Base-by-base conservation (phyloP, 2,329 filamentous ascomycete species). In the Aspergillus luchuensis region DNA sequence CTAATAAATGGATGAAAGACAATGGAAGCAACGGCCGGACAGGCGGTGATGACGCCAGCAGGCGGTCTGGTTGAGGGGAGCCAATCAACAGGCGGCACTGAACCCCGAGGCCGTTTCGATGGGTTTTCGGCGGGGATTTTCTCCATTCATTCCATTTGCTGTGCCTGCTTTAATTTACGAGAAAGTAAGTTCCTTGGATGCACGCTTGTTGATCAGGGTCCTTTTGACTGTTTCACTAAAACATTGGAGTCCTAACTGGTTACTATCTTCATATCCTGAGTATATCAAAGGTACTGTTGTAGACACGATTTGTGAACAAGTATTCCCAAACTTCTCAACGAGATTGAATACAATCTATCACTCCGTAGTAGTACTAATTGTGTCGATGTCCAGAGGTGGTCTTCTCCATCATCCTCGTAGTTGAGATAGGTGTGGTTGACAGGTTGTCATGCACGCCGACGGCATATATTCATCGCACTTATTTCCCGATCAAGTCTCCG, bases 31-130 rank as follows among this genome's bases (percentile, higher is more conserved):
- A 36, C 33, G n/a, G 23, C 38, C 25, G 30, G 49, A 28, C 19
- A 52, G 39, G 57, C 57, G 59, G 57, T 62, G 60, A 63, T 66
- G 64, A 66, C 63, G 63, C 62, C 60, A 57, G 56, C 58, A 56
- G 57, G 57, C 60, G 57, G 58, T 55, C 52, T 48, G 57, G 25
- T 15, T 28, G 8, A 28, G 48, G 23, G 21, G 33, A 41, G 53
- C 62, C 63, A 66, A 65, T 66, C 51, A 64, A 38, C 7, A 17
- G 15, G 47, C 25, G 11, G 15, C 25, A 59, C 47, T 52, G 52
- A 58, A 52, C 43, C 5, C 33, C 33, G 28, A 45, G 47, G 25
- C 23, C 17, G 45, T n/a, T 43, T 23, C 15, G 38, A 21, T 11
- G n/a, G 36, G 21, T n/a, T 48, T 23, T 36, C 25, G 23, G 23